phyloP scores from a whole-genome alignment of 345 rosid species.

The Orychophragmus violaceus region DNA sequence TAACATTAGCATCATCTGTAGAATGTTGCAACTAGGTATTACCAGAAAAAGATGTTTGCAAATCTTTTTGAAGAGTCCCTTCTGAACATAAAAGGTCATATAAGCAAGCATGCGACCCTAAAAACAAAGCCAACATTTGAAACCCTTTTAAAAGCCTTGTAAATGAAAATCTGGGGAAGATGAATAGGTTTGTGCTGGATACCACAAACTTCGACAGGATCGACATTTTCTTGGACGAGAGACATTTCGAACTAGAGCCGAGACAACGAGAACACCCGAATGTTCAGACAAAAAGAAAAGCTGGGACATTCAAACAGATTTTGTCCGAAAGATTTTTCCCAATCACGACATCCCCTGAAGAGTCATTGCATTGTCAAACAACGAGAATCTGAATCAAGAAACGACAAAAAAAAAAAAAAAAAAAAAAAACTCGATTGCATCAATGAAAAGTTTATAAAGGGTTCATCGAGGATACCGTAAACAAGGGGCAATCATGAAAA shows the following conservation, averaged over 20 bases:
- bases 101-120: constrained; percentile 47
- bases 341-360: constrained; percentile 15
- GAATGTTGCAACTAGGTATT: constrained; percentile 10
- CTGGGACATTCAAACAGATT: constrained; percentile 15
- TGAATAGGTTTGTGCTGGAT: not conserved
- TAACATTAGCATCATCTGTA: not conserved
- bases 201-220: constrained; percentile 41
- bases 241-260: constrained; percentile 44
- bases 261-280: constrained; percentile 11
- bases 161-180: not conserved
- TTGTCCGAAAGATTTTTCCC: not conserved
- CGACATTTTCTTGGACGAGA: constrained; percentile 41
- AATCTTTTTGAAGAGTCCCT: constrained; percentile 32
- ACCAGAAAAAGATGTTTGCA: constrained; percentile 41
- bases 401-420: not conserved
- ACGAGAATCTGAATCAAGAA: constrained; percentile 14
- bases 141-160: not conserved
- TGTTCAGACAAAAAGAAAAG: constrained; percentile 10
- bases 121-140: not conserved
- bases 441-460: not conserved
- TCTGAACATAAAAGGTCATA: constrained; percentile 52
- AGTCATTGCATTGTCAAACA: constrained; percentile 9
- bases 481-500: not conserved
- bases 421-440: not conserved
- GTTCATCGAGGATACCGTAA: constrained; percentile 3